Evolutionary conservation across 352 stramenopile species (phyloP), one percentile per base, ranked within the genome.

Genomic region (Pythium coloratum): DNA sequence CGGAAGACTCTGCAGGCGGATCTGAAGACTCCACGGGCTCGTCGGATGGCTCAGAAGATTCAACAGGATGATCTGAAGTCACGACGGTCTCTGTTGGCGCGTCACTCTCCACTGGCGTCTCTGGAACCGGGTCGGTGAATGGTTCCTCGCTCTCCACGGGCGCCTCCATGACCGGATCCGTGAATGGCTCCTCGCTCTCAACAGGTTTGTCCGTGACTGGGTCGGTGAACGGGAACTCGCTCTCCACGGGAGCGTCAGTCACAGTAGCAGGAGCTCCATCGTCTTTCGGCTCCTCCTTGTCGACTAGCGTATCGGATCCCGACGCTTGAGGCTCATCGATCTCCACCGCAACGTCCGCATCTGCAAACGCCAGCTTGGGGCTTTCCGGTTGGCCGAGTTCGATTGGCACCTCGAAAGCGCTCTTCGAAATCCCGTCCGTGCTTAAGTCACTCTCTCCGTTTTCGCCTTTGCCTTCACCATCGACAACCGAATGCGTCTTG

Each of bases 371-470:
- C 47, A 33, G 47, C 3, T 33, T 20, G 6, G 20, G 47, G 14
- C 8, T 53, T 2, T 28, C 20, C 6, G 40, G 34, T 3, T 53
- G 49, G 38, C 59, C 60, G 20, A 66, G 24, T 1, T 66, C 60
- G 4, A 66, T 49, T 3, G 82, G 77, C 6, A 70, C 67, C 38
- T 84, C 82, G 34, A 78, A 84, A 50, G 57, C 51, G 1, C 16
- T 34, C 6, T 34, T 46, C 47, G 49, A 59, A 14, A 66, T 65
- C 6, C 56, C 47, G 1, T 51, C 20, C 5, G 30, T 40, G n/a
- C 14, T 36, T 18, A n/a, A 4, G 20, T 54, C 38, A 55, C 34
- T 44, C 33, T 33, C 18, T 24, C 28, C 51, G 8, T 44, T 44
- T 7, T 30, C 40, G 42, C 20, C 59, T 3, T 51, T 49, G 20